Conservation (phyloP, 2,329 filamentous ascomycete species). For the Fusarium chuoi region DNA sequence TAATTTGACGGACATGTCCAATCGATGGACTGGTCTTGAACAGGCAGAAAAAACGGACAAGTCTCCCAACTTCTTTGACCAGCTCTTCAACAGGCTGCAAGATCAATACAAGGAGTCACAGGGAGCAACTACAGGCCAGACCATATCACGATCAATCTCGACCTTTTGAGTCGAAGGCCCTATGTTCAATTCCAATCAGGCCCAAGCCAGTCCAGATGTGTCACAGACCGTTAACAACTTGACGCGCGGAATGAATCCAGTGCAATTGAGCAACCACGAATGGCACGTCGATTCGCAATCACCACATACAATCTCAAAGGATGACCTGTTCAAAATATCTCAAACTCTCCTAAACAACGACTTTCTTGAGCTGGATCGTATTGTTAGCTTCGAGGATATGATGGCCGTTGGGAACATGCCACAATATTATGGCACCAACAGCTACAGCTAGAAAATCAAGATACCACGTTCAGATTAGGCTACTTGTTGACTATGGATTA, state of each 20-base stretch:
- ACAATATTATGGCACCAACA: too few species aligned
- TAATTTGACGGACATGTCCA: neutral
- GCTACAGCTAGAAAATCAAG: too few species aligned
- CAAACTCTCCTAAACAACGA: neutral
- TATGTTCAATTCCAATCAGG: neutral
- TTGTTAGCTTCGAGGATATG: neutral
- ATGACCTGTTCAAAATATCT: neutral
- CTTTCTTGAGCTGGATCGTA: neutral
- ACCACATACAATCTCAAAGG: neutral
- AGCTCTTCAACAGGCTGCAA: neutral
- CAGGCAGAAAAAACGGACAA: neutral
- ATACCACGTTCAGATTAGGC: neutral
- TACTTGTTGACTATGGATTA: neutral
- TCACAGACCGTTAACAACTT: neutral
- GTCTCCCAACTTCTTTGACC: neutral
- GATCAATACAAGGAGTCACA: neutral
- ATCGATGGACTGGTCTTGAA: neutral
- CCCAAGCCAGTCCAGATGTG: fast-evolving
- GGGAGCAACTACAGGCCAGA: neutral
- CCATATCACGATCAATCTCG: neutral
- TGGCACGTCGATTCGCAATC: neutral
- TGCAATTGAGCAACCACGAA: neutral
- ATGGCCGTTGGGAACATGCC: too few species aligned
- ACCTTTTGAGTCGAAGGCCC: neutral
- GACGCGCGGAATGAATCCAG: neutral